These are phyloP conservation scores for Ephemerocybe angulata DNA, from an alignment of 768 basidiomycete genomes.

Conservation along the genomic window DNA sequence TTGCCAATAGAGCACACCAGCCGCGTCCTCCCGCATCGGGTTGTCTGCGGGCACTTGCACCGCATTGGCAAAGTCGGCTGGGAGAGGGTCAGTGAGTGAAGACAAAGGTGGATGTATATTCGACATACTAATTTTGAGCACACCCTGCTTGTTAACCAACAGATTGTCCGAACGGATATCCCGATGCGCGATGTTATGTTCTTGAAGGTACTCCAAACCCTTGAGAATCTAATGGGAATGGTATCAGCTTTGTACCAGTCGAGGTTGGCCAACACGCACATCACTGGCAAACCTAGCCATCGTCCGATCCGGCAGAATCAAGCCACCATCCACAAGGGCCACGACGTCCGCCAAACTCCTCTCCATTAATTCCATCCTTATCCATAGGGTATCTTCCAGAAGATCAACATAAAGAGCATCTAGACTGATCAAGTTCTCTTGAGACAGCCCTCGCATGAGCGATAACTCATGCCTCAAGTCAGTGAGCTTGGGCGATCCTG, in stretches of 20 bases:
- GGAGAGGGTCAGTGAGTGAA: background rate
- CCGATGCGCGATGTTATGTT: conserved; percentile 69
- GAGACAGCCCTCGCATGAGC: conserved; percentile 53
- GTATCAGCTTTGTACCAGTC: background rate
- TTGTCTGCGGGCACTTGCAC: conserved; percentile 52
- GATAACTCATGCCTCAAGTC: conserved; percentile 61
- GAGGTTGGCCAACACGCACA: conserved; percentile 43
- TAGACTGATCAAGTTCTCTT: conserved; percentile 62
- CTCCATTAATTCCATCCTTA: conserved; percentile 89
- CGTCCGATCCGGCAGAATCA: conserved; percentile 63
- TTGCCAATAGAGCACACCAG: conserved; percentile 82
- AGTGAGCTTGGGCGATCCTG: conserved; percentile 57
- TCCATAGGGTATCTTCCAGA: conserved; percentile 69
- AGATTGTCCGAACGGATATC: conserved; percentile 85
- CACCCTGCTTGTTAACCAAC: conserved; percentile 61
- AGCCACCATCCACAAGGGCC: conserved; percentile 54
- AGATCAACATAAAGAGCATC: conserved; percentile 70
- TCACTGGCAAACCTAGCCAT: conserved; percentile 76
- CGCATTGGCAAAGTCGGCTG: conserved; percentile 81
- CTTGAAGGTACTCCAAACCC: conserved; percentile 64
- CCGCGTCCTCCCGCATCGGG: conserved; percentile 52
- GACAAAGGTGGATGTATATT: background rate
- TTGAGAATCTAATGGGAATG: conserved; percentile 48
- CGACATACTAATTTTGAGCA: conserved; percentile 75
- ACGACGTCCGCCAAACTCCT: conserved; percentile 82